Evolutionary conservation across 176 grass and related monocot genomes (phyloP).

Genomic region (Dendrocalamus sinicus): DNA sequence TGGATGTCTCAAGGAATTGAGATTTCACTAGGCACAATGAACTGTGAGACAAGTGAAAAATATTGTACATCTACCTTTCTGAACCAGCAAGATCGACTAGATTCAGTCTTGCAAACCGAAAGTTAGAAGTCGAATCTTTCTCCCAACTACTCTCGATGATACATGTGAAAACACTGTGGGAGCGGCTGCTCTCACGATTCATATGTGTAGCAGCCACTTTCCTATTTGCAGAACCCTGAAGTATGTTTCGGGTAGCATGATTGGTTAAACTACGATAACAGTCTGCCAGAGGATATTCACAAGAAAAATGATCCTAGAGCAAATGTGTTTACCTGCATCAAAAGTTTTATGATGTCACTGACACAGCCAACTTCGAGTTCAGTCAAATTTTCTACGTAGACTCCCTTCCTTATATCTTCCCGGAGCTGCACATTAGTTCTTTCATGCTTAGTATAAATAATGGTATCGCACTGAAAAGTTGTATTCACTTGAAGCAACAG

Average conservation of each 20-base stretch:
- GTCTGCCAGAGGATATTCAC: conserved; percentile 8
- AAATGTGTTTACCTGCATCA: conserved; percentile 67
- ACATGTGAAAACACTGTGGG: conserved; percentile 96
- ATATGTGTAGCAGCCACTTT: conserved; percentile 95
- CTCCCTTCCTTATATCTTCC: conserved; percentile 76
- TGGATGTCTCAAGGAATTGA: conserved; percentile 43
- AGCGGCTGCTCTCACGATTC: conserved; percentile 93
- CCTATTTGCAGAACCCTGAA: conserved; percentile 88
- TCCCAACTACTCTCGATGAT: conserved; percentile 91
- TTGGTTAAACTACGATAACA: conserved; percentile 21
- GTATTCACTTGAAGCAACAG: conserved; percentile 39
- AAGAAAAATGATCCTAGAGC: conserved; percentile 30
- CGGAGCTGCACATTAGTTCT: conserved; percentile 63
- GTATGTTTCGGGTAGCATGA: conserved; percentile 16
- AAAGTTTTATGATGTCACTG: conserved; percentile 83
- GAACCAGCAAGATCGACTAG: conserved; percentile 97
- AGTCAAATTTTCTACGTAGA: conserved; percentile 95
- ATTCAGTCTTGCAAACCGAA: conserved; percentile 93
- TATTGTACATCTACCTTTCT: conserved; percentile 64
- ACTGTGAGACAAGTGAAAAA: neutral
- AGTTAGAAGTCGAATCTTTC: conserved; percentile 76
- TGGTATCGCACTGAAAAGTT: conserved; percentile 8
- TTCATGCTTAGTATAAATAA: conserved; percentile 30
- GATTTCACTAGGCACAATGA: conserved; percentile 3
- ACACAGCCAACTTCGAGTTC: conserved; percentile 86